phyloP scores from a whole-genome alignment of 257 asterid genomes.

The Solanum sejunctum region DNA sequence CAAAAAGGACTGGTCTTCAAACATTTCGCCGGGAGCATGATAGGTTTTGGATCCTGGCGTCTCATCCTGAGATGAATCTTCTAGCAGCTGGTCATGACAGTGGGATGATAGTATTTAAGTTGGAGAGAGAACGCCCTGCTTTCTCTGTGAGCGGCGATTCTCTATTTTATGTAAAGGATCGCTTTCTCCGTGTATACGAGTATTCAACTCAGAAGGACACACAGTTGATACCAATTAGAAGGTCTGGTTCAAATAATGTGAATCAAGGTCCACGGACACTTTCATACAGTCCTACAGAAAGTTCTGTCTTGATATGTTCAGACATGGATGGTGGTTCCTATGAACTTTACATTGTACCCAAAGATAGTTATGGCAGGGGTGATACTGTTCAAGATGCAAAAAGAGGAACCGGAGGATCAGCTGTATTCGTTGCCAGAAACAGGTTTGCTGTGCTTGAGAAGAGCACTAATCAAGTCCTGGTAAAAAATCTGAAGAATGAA shows the following conservation, averaged over 20 bases:
- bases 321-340: constrained; percentile 89
- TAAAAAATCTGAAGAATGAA: constrained; percentile 77
- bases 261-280: constrained; percentile 83
- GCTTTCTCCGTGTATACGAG: constrained; percentile 75
- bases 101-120: constrained; percentile 93
- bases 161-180: constrained; percentile 69
- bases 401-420: constrained; percentile 82
- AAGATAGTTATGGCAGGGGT: constrained; percentile 72
- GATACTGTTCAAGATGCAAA: constrained; percentile 84
- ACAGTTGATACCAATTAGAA: constrained; percentile 81
- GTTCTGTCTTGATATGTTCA: constrained; percentile 79
- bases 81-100: constrained; percentile 98
- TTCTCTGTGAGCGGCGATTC: constrained; percentile 76
- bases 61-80: constrained; percentile 97
- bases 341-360: constrained; percentile 76
- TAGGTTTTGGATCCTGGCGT: constrained; percentile 90
- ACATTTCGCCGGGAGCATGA: constrained; percentile 96
- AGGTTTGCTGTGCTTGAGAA: constrained; percentile 95
- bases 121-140: constrained; percentile 98
- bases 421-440: constrained; percentile 85
- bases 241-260: constrained; percentile 75
- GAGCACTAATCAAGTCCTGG: constrained; percentile 64
- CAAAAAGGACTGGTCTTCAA: constrained; percentile 94
- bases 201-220: constrained; percentile 79
- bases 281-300: constrained; percentile 92